Conservation (phyloP, 345 rosid species). For the Citrus cavaleriei region DNA sequence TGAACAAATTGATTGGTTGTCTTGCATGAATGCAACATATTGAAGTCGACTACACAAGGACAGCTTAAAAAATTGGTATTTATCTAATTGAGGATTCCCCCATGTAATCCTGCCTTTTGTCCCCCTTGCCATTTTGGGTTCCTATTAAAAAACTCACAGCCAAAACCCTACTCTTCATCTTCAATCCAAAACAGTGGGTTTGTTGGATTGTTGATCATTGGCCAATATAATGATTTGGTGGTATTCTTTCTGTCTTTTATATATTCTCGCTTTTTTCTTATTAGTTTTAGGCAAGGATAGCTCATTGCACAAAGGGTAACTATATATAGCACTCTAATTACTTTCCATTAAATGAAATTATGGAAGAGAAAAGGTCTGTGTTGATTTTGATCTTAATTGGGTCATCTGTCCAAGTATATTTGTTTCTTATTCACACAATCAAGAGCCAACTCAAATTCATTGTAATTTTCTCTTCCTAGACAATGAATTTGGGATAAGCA, state of each 20-base stretch:
- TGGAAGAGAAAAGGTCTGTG: no score
- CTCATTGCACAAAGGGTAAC: neutral
- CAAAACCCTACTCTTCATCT: conserved; percentile 23
- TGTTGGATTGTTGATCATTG: neutral
- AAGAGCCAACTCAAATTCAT: no score
- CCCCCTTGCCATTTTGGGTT: conserved; percentile 34
- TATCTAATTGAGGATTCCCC: conserved; percentile 36
- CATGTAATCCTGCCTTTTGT: conserved; percentile 33
- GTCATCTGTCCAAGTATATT: no score
- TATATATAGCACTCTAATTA: neutral
- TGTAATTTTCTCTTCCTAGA: no score
- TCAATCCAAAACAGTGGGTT: neutral
- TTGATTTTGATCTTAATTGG: no score
- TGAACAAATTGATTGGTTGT: conserved; percentile 39
- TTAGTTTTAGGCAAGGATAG: neutral
- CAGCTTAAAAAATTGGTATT: conserved; percentile 33
- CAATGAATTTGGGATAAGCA: no score
- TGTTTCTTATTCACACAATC: neutral
- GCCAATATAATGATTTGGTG: neutral
- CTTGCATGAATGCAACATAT: conserved; percentile 42
- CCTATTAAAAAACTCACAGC: neutral
- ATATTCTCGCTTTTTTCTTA: neutral
- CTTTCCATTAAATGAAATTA: neutral
- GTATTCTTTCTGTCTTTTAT: neutral
- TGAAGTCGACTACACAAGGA: conserved; percentile 33